Base-by-base conservation (phyloP, 345 rosid genomes). In the Erodium maritimum region DNA sequence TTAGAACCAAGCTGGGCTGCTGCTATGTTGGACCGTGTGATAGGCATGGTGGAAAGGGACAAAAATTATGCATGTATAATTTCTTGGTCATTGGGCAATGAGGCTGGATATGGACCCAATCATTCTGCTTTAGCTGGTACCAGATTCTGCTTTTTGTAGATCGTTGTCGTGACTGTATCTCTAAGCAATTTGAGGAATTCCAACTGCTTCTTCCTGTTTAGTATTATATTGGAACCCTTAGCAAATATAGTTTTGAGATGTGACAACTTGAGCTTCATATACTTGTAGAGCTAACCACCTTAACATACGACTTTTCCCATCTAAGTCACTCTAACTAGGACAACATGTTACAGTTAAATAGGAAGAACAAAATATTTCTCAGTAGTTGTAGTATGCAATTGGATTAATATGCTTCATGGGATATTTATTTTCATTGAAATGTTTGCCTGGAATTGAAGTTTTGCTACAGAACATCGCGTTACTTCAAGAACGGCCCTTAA, bases 41-140 rank as follows among this genome's bases (percentile, higher is more conserved):
- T 89, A 65, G 91, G 95, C 69, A 93, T 93, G 99, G 95, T 93
- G 22, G 99, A 93, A 71, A 85, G 96, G 65, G 96, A 93, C 75
- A 93, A 93, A 75, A 93, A 93, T 75, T 95, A 93, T 55, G 80
- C 94, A 9, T 86, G 91, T 83, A 86, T 93, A 58, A 76, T 89
- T 60, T 79, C 79, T 59, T 93, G 99, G 99, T 93, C 99, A 42
- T 78, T 93, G 5, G 99, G 99, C 73, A 93, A 93, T 62, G 99
- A 93, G 67, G 64, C 99, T 66, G 84, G 89, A 61, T 83, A 93
- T 68, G 99, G 99, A 70, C 99, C 99, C 61, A 89, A 89, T 69
- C 99, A 93, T 79, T 83, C 95, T 75, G 85, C 96, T 74, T 79
- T 81, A 62, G 99, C 96, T 61, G 96, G 99, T 93, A 80, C 23